Evolutionary conservation across 805 yeast genomes (phyloP).

Genomic region (Citeromyces matritensis): DNA sequence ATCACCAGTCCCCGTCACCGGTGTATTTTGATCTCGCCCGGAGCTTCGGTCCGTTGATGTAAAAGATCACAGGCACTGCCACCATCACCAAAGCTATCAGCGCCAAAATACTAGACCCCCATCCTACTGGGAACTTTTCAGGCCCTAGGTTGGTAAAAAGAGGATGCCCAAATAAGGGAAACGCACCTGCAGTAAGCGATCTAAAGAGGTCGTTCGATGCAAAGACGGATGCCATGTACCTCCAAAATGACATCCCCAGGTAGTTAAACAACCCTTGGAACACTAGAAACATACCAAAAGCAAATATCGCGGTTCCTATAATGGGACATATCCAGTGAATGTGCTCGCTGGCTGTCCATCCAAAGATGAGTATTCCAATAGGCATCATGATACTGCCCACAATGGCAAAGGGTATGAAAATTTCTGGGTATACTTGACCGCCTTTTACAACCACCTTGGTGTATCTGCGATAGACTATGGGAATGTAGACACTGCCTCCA

Average conservation of each 20-base stretch:
- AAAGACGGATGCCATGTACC: slow-evolving; percentile 40
- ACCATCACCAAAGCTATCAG: slow-evolving; percentile 26
- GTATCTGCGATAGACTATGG: slow-evolving; percentile 4
- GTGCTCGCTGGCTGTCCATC: slow-evolving; percentile 38
- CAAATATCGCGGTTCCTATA: slow-evolving; percentile 24
- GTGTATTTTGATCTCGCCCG: background rate
- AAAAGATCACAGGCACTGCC: slow-evolving; percentile 10
- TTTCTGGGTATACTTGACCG: slow-evolving; percentile 22
- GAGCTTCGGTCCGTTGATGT: background rate
- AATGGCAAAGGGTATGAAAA: slow-evolving; percentile 43
- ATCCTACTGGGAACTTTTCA: slow-evolving; percentile 37
- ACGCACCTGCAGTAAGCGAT: slow-evolving; percentile 36
- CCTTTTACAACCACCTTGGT: slow-evolving; percentile 11
- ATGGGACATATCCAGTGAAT: slow-evolving; percentile 40
- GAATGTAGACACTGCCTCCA: slow-evolving; percentile 12
- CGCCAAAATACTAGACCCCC: slow-evolving; percentile 39
- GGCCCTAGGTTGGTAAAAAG: slow-evolving; percentile 26
- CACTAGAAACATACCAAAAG: slow-evolving; percentile 24
- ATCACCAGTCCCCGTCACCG: background rate
- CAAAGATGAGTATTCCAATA: slow-evolving; percentile 39
- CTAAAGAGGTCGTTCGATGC: slow-evolving; percentile 42
- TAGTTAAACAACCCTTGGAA: slow-evolving; percentile 40
- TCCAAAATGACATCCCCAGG: slow-evolving; percentile 29
- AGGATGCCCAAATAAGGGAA: slow-evolving; percentile 40
- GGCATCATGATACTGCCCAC: slow-evolving; percentile 33